phyloP scores from a whole-genome alignment of 148 eudicot species.

The Rheum nobile region DNA sequence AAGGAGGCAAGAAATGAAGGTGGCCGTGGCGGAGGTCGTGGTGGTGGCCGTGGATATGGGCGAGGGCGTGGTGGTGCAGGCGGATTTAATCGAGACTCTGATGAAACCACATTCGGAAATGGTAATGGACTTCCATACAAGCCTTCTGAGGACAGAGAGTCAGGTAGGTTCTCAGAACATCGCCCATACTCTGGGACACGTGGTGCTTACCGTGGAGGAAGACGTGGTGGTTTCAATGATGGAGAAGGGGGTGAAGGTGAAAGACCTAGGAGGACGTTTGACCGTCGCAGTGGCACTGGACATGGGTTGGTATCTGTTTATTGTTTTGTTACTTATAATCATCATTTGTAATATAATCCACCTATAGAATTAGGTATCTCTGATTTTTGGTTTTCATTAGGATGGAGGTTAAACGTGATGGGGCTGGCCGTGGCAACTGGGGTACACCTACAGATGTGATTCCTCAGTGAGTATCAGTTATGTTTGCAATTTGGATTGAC shows the following conservation, averaged over 20 bases:
- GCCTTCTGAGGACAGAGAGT: conserved; percentile 38
- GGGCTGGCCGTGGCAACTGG: conserved; percentile 90
- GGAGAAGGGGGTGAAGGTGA: conserved; percentile 63
- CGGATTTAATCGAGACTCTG: conserved; percentile 32
- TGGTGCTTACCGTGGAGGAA: conserved; percentile 51
- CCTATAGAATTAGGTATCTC: neutral
- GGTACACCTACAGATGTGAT: conserved; percentile 67
- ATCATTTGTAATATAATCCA: neutral
- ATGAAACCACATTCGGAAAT: conserved; percentile 24
- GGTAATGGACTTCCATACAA: conserved; percentile 30
- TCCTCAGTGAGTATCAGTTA: conserved; percentile 34
- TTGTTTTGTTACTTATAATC: neutral
- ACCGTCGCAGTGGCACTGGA: conserved; percentile 84
- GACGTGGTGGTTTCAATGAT: conserved; percentile 59
- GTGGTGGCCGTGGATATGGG: conserved; percentile 38
- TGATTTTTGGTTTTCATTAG: conserved; percentile 15
- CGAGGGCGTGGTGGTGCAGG: conserved; percentile 34
- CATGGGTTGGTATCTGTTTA: conserved; percentile 38
- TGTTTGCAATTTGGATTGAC: neutral
- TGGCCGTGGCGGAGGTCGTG: conserved; percentile 37
- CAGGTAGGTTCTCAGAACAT: conserved; percentile 32
- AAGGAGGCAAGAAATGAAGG: conserved; percentile 51
- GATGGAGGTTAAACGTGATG: conserved; percentile 61
- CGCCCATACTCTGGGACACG: conserved; percentile 42
- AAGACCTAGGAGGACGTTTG: conserved; percentile 57